Evolutionary conservation across 805 yeast genomes (phyloP).

Genomic region (Ogataea angusta): DNA sequence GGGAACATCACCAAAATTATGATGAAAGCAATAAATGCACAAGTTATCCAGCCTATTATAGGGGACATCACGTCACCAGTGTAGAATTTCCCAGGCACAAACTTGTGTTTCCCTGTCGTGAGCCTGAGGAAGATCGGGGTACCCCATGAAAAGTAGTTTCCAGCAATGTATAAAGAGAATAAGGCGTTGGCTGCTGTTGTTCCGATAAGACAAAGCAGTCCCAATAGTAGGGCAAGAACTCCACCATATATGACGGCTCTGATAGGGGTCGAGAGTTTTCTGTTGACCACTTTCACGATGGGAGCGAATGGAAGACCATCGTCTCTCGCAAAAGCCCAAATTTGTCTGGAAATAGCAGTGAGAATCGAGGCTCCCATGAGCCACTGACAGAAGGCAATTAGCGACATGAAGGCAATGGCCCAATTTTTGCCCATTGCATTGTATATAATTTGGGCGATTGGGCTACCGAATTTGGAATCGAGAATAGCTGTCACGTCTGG

Average conservation of each 20-base stretch:
- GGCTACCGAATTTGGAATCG: conserved; percentile 36
- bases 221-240: conserved; percentile 35
- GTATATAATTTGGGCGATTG: conserved; percentile 46
- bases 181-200: conserved; percentile 45
- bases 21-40: conserved; percentile 30
- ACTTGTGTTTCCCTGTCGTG: conserved; percentile 39
- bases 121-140: conserved; percentile 40
- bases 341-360: conserved; percentile 47
- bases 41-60: conserved; percentile 35
- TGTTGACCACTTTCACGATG: conserved; percentile 41
- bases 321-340: conserved; percentile 53
- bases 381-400: conserved; percentile 47
- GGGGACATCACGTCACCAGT: conserved; percentile 36
- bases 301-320: conserved; percentile 46
- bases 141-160: conserved; percentile 44
- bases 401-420: conserved; percentile 47
- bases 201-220: conserved; percentile 40
- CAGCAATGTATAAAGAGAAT: conserved; percentile 44
- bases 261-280: conserved; percentile 40
- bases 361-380: conserved; percentile 46
- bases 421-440: conserved; percentile 46
- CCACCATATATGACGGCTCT: conserved; percentile 43
- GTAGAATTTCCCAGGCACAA: conserved; percentile 42
- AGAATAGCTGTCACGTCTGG: conserved; percentile 35
- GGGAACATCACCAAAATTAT: conserved; percentile 40